Evolutionary conservation across 495 filamentous ascomycete genomes (phyloP), one percentile per base, ranked within the genome.

Genomic region (Penicillium atrosanguineum): DNA sequence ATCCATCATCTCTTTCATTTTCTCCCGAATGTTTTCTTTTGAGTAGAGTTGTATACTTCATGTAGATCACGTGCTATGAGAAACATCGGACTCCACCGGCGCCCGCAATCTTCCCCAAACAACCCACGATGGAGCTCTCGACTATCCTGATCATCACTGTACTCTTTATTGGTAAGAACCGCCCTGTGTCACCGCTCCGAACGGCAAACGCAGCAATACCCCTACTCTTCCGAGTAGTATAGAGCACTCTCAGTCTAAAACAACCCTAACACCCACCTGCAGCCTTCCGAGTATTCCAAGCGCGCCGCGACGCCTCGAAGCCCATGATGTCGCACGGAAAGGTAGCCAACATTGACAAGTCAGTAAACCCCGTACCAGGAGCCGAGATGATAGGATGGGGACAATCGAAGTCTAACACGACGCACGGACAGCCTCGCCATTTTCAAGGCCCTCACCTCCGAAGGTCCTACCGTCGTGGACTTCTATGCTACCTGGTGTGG

Each of bases 401-500:
- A 15, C 31, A 12, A 34, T 14, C 12, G 11, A 12, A 12, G 14
- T 34, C 60, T 62, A 52, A 62, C 50, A n/a, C 26, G 19, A 3
- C 19, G 12, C 18, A 15, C 29, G 15, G 40, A 60, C 37, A 67
- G 64, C 56, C 58, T 58, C 38, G 64, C 59, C 55, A 60, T 64
- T 56, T 67, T 67, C 61, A 67, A 62, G 39, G 59, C 64, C 43
- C 64, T 67, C 38, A 52, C 31, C 50, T 64, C 62, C 42, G 50
- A 59, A 46, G 64, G 64, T 38, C 59, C 59, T 19, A 56, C 55
- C 28, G 59, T 67, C 7, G 54, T 67, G 36, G 64, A 67, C 52
- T 67, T 67, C 56, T 67, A 60, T 38, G 64, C 64, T 5, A 67
- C 64, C 26, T 67, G 64, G 64, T 67, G 64, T 19, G 64, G 64